phyloP scores from a whole-genome alignment of 345 rosid genomes.

The Sisymbrium irio region DNA sequence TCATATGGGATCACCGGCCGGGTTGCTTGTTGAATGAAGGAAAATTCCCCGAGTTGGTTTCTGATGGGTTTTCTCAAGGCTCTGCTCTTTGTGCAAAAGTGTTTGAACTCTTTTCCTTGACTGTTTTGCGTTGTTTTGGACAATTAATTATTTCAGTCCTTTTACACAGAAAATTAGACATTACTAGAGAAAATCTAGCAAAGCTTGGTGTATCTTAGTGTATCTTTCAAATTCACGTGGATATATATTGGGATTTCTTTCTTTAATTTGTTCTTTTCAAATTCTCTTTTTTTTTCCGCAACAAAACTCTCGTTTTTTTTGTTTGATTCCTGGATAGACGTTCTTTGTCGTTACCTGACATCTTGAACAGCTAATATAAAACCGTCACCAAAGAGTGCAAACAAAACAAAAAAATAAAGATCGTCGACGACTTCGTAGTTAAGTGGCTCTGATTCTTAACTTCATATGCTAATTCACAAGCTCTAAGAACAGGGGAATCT shows the following conservation, averaged over 20 bases:
- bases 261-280: not conserved
- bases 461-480: no score
- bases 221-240: slow-evolving; percentile 19
- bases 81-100: slow-evolving; percentile 19
- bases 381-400: not conserved
- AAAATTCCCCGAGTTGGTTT: not conserved
- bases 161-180: slow-evolving; percentile 29
- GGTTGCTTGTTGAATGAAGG: slow-evolving; percentile 15
- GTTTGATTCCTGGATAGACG: no score
- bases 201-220: slow-evolving; percentile 23
- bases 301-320: no score
- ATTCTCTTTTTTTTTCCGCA: not conserved
- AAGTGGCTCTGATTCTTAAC: not conserved
- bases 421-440: not conserved
- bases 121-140: slow-evolving; percentile 23
- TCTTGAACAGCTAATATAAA: not conserved
- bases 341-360: no score
- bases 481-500: no score
- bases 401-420: not conserved
- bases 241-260: slow-evolving; percentile 16
- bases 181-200: slow-evolving; percentile 28
- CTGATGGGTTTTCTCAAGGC: not conserved
- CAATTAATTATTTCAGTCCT: not conserved
- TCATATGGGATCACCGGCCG: not conserved
- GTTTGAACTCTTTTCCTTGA: not conserved